A percentile compares a stretch with the other conserved stretches of the same genome.
phyloP scores from a whole-genome alignment of 352 stramenopile species.

The Pythium sp. region DNA sequence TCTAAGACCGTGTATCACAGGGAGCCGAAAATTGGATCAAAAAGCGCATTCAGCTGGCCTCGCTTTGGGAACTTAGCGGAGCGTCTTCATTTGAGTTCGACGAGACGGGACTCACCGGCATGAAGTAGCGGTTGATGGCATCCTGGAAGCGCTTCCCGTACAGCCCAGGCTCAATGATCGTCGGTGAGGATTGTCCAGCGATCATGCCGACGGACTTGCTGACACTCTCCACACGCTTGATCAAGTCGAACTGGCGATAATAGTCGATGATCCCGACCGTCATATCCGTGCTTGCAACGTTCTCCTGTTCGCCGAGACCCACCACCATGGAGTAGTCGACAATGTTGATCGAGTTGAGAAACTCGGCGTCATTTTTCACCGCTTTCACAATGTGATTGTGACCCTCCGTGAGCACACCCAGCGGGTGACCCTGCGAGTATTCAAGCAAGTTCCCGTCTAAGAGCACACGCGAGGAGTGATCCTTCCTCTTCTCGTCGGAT shows the following conservation, averaged over 20 bases:
- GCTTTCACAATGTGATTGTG: conserved; percentile 76
- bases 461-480: conserved; percentile 43
- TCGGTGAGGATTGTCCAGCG: conserved; percentile 95
- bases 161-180: conserved; percentile 96
- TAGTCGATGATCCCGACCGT: conserved; percentile 99
- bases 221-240: conserved; percentile 98
- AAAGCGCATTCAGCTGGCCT: not conserved
- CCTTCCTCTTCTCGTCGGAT: conserved; percentile 20
- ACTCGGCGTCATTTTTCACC: conserved; percentile 96
- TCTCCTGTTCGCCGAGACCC: conserved; percentile 53
- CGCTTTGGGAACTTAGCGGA: not conserved
- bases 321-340: conserved; percentile 99
- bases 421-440: conserved; percentile 71
- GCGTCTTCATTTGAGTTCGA: conserved; percentile 37
- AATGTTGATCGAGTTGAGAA: conserved; percentile 98
- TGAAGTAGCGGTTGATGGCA: conserved; percentile 96
- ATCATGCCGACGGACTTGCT: conserved; percentile 99
- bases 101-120: conserved; percentile 90
- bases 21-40: not conserved
- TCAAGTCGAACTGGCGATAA: conserved; percentile 97
- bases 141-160: conserved; percentile 96
- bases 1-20: not conserved
- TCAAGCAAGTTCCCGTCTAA: conserved; percentile 87
- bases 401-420: conserved; percentile 68
- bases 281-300: conserved; percentile 56